Evolutionary conservation across 331 rosid species (phyloP).

Genomic region (Cydonia oblonga): DNA sequence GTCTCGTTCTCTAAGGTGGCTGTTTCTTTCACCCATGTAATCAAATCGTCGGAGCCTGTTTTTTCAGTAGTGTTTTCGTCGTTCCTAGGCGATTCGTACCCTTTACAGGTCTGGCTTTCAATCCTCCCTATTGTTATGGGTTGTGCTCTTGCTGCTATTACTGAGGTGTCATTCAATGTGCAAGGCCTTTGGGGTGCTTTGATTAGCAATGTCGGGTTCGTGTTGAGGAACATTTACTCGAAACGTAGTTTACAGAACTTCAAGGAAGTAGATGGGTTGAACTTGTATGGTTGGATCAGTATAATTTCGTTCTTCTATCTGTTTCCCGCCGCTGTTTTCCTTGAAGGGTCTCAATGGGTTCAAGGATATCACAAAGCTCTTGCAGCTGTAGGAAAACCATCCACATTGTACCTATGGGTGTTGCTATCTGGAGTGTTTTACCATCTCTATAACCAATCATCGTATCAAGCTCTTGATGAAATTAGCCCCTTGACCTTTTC

Average conservation of each 20-base stretch:
- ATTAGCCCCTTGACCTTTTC: constrained; percentile 83
- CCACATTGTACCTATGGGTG: constrained; percentile 70
- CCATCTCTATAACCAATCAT: constrained; percentile 91
- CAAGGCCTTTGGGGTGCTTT: constrained; percentile 79
- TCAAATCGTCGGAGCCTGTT: constrained; percentile 83
- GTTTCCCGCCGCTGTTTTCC: constrained; percentile 71
- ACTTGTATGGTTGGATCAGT: constrained; percentile 73
- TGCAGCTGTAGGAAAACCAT: constrained; percentile 51
- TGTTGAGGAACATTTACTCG: constrained; percentile 74
- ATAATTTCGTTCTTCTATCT: constrained; percentile 61
- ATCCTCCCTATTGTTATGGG: constrained; percentile 81
- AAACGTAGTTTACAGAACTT: constrained; percentile 66
- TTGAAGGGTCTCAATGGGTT: constrained; percentile 89
- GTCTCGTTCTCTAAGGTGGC: constrained; percentile 94
- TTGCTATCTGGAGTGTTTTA: constrained; percentile 79
- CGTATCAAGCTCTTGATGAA: constrained; percentile 88
- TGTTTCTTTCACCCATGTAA: constrained; percentile 93
- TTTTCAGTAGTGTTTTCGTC: constrained; percentile 75
- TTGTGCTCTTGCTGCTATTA: constrained; percentile 74
- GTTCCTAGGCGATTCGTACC: constrained; percentile 61
- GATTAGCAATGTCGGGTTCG: constrained; percentile 87
- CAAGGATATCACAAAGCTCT: constrained; percentile 70
- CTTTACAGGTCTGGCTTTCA: constrained; percentile 79
- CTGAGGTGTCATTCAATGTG: constrained; percentile 75
- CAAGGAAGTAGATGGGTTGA: constrained; percentile 84